A percentile compares a stretch with the other conserved stretches of the same genome.
These are phyloP conservation scores for Penicillium corylophilum DNA, from an alignment of 2,329 filamentous ascomycete species.

Conservation along the genomic window DNA sequence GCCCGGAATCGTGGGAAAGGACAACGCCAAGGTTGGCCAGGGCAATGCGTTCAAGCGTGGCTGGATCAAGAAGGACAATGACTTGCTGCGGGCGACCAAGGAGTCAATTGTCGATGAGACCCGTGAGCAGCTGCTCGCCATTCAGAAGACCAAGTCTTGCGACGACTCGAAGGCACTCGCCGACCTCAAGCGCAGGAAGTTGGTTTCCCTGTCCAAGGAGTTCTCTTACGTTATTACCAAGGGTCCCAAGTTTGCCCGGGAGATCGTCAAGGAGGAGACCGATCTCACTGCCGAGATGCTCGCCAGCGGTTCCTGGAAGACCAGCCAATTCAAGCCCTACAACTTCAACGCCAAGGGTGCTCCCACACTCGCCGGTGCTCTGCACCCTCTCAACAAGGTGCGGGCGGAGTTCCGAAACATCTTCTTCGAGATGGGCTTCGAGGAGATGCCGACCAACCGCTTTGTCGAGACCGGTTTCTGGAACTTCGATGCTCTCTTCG, in stretches of 20 bases:
- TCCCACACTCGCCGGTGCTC: conserved; percentile 47
- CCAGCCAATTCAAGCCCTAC: conserved; percentile 80
- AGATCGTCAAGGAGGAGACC: conserved; percentile 90
- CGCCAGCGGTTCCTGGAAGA: conserved; percentile 83
- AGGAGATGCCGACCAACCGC: conserved; percentile 93
- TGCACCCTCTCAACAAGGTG: conserved; percentile 79
- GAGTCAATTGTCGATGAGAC: conserved; percentile 80
- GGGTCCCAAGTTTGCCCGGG: conserved; percentile 81
- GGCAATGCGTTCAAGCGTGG: conserved; percentile 85
- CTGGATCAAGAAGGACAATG: conserved; percentile 65
- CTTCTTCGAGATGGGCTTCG: conserved; percentile 99
- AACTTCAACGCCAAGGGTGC: conserved; percentile 71
- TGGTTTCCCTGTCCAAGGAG: conserved; percentile 78
- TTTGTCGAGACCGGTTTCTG: conserved; percentile 98
- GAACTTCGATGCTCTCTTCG: conserved; percentile 97
- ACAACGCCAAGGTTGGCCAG: conserved; percentile 68
- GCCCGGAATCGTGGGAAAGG: conserved; percentile 48
- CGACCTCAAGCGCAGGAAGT: conserved; percentile 89
- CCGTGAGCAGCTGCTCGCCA: conserved; percentile 69
- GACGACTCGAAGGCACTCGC: conserved; percentile 71
- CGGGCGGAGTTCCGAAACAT: conserved; percentile 94
- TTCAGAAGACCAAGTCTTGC: conserved; percentile 68
- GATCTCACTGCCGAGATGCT: conserved; percentile 95
- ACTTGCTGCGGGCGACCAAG: conserved; percentile 55
- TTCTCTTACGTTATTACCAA: conserved; percentile 82